Base-by-base conservation (phyloP, 352 stramenopile genomes). In the Globisporangium middletonii region DNA sequence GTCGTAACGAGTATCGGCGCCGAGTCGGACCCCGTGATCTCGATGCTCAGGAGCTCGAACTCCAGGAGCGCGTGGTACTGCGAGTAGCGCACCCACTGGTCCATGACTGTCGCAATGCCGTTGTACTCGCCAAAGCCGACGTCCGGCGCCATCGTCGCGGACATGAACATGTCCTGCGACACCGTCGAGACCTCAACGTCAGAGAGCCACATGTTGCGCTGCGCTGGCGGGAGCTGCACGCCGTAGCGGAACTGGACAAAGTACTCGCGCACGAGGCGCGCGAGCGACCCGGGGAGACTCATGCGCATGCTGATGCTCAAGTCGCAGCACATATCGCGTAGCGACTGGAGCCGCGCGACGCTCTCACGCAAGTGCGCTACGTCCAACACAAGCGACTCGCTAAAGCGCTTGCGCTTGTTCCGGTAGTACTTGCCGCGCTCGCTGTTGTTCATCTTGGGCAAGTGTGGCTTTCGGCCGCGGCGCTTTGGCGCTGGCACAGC, bases 361-460 rank as follows among this genome's bases (percentile, higher is more conserved):
- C 77, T 62, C 45, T 54, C 55, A 45, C 71, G 64, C 46, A 82
- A 59, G 38, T 52, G 49, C n/a, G 56, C 50, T 13, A 82, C 65
- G 37, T 72, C 63, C n/a, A 47, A 33, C 63, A 72, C 69, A 12
- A 85, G 72, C 33, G 60, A 48, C 18, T 61, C 51, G 50, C 73
- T 73, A 65, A 83, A 77, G 59, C 74, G 60, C 51, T 78, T 74
- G 52, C 79, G 75, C 62, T 86, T 86, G 53, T 72, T 62, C 3
- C 76, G 71, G 53, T 86, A 86, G 69, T 80, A 84, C 59, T 84
- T 86, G 59, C 73, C 73, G 33, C 76, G 71, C 64, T 86, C 76
- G 42, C 73, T 83, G 55, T 83, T 86, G 69, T 64, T 86, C 75
- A 86, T 86, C 52, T 75, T 77, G 47, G 75, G 75, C 47, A 86